Conservation (phyloP, 2,329 filamentous ascomycete species). For the Chaetothyriales sp. region DNA sequence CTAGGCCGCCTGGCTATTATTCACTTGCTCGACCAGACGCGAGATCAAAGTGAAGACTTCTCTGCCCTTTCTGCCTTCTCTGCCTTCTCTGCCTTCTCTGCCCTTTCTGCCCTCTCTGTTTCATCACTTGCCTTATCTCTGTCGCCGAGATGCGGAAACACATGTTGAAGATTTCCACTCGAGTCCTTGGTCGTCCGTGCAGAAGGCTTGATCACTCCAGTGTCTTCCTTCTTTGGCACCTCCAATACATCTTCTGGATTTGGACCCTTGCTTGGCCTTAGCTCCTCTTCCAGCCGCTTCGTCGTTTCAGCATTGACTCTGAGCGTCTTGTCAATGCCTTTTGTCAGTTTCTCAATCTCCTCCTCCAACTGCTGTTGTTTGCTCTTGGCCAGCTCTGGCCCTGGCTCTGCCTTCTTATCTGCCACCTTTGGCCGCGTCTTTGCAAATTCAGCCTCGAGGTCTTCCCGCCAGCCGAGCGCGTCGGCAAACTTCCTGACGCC, state of each 20-base stretch:
- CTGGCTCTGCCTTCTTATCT: conserved; percentile 28
- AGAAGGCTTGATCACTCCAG: neutral
- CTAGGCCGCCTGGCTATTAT: neutral
- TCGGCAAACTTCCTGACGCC: conserved; percentile 68
- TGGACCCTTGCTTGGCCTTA: too few relatives aligned
- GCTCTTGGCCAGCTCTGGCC: conserved; percentile 27
- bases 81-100: conserved; percentile 11
- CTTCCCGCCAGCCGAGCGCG: conserved; percentile 70
- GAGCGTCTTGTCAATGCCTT: conserved; percentile 44
- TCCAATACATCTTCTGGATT: neutral
- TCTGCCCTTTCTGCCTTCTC: conserved; percentile 5
- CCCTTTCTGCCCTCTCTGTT: conserved; percentile 5
- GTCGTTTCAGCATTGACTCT: conserved; percentile 28
- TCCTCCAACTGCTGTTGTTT: conserved; percentile 45
- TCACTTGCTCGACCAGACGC: neutral
- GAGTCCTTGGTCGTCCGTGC: conserved; percentile 2
- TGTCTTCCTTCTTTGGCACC: neutral
- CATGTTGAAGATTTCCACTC: conserved; percentile 8
- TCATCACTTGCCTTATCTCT: conserved; percentile 8
- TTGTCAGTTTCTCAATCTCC: conserved; percentile 45
- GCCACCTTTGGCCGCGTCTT: conserved; percentile 49
- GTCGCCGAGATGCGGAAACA: conserved; percentile 14
- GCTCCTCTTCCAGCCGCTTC: conserved; percentile 22
- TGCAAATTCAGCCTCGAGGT: conserved; percentile 66
- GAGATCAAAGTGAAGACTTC: conserved; percentile 14